phyloP scores from a whole-genome alignment of 225 moss, liverwort and hornwort genomes.

The Pleurozium schreberi region DNA sequence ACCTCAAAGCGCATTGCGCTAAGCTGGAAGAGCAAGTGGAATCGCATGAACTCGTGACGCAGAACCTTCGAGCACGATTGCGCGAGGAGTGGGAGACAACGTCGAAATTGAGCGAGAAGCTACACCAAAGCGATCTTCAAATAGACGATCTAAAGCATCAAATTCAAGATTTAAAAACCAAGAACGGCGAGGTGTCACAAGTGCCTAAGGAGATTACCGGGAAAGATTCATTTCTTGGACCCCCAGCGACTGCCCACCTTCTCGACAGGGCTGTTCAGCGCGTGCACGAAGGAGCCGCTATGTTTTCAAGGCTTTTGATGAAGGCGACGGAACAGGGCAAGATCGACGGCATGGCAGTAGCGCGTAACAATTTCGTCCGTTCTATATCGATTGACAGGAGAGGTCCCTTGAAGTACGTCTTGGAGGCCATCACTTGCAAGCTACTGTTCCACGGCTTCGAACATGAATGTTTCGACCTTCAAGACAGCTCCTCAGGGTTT shows the following conservation, averaged over 20 bases:
- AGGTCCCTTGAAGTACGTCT: conserved; percentile 22
- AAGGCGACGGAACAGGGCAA: conserved; percentile 16
- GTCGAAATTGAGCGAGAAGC: conserved; percentile 1
- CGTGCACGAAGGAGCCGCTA: conserved; percentile 22
- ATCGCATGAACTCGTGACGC: conserved; percentile 9
- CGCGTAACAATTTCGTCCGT: conserved; percentile 9
- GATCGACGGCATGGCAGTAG: conserved; percentile 17
- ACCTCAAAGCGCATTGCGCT: conserved; percentile 6
- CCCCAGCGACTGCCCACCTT: conserved; percentile 5
- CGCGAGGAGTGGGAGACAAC: conserved; percentile 22
- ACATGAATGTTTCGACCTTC: conserved; percentile 20
- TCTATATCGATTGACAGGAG: conserved; percentile 8
- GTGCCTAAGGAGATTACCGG: conserved; percentile 1
- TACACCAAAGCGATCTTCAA: conserved; percentile 9
- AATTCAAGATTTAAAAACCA: not conserved
- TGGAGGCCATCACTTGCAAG: conserved; percentile 25
- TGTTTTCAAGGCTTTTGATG: conserved; percentile 20
- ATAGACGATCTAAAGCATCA: conserved; percentile 16
- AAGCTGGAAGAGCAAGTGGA: conserved; percentile 19
- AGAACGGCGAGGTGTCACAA: not conserved
- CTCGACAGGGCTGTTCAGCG: conserved; percentile 20
- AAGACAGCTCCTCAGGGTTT: conserved; percentile 6
- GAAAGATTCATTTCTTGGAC: conserved; percentile 16
- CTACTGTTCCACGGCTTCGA: conserved; percentile 26
- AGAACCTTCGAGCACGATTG: conserved; percentile 17